phyloP scores from a whole-genome alignment of 345 rosid genomes.

The Dipteronia sinensis region DNA sequence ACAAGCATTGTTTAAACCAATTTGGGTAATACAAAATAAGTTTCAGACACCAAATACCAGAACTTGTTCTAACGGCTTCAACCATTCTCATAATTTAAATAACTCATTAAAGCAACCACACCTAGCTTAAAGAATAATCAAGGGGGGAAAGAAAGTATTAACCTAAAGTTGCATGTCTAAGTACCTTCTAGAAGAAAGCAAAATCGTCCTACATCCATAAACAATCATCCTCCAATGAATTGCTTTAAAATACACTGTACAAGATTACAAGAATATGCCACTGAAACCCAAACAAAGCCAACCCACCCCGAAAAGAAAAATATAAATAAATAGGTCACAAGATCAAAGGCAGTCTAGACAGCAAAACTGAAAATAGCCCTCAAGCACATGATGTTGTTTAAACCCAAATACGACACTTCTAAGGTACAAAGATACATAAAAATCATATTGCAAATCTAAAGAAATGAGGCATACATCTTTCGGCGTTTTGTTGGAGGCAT shows the following conservation, averaged over 20 bases:
- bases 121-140: not conserved
- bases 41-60: no score
- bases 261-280: slow-evolving; percentile 1
- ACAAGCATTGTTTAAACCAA: not conserved
- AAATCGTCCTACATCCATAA: not conserved
- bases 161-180: not conserved
- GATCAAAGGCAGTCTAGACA: not conserved
- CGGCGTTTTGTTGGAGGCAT: slow-evolving; percentile 51
- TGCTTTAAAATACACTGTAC: not conserved
- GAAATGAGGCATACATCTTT: slow-evolving; percentile 47
- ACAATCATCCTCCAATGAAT: not conserved
- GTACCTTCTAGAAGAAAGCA: not conserved
- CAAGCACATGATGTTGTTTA: not conserved
- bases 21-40: not conserved
- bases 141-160: not conserved
- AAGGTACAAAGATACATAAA: slow-evolving; percentile 2
- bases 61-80: slow-evolving; percentile 3
- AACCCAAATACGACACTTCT: not conserved
- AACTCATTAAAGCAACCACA: not conserved
- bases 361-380: not conserved
- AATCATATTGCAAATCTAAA: slow-evolving; percentile 17
- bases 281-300: not conserved
- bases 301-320: not conserved
- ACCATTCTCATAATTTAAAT: not conserved
- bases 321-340: not conserved